Evolutionary conservation across 1,284 basidiomycete species (phyloP).

Genomic region (Papiliotrema fonsecae): DNA sequence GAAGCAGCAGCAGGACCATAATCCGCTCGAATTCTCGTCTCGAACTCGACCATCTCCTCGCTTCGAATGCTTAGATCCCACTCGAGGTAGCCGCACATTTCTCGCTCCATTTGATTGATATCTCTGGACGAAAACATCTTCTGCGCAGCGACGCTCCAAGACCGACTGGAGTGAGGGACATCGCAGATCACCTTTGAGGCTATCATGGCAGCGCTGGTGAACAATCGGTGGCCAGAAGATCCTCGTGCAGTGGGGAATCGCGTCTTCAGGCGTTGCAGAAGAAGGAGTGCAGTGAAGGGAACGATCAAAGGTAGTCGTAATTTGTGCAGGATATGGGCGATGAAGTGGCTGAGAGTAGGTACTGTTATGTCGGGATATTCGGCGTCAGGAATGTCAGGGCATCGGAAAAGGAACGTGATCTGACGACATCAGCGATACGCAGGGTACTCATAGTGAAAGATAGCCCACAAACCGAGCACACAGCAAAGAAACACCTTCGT

Average conservation of each 20-base stretch:
- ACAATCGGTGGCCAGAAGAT: slow-evolving; percentile 83
- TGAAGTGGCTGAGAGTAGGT: slow-evolving; percentile 68
- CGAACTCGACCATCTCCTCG: slow-evolving; percentile 41
- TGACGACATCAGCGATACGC: slow-evolving; percentile 7
- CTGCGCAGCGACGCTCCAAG: slow-evolving; percentile 89
- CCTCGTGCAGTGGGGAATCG: slow-evolving; percentile 88
- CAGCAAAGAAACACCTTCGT: too few relatives aligned
- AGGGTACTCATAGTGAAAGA: not conserved
- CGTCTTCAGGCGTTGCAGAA: slow-evolving; percentile 79
- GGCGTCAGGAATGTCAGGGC: too few relatives aligned
- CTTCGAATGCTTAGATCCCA: slow-evolving; percentile 63
- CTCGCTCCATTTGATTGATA: slow-evolving; percentile 93
- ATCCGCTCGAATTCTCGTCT: slow-evolving; percentile 32
- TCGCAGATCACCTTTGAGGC: slow-evolving; percentile 68
- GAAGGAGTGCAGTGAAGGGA: slow-evolving; percentile 76
- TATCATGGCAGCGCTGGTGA: slow-evolving; percentile 92
- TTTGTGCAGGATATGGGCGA: slow-evolving; percentile 83
- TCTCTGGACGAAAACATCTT: slow-evolving; percentile 83
- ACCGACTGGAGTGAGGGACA: slow-evolving; percentile 94
- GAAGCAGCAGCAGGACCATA: slow-evolving; percentile 34
- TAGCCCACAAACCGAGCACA: slow-evolving; percentile 69
- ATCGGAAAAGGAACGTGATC: slow-evolving; percentile 52
- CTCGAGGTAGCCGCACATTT: slow-evolving; percentile 87
- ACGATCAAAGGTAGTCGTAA: slow-evolving; percentile 77
- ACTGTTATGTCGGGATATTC: slow-evolving; percentile 48